Conservation (phyloP, 2,329 filamentous ascomycete genomes). For the Botryotinia globosa region DNA sequence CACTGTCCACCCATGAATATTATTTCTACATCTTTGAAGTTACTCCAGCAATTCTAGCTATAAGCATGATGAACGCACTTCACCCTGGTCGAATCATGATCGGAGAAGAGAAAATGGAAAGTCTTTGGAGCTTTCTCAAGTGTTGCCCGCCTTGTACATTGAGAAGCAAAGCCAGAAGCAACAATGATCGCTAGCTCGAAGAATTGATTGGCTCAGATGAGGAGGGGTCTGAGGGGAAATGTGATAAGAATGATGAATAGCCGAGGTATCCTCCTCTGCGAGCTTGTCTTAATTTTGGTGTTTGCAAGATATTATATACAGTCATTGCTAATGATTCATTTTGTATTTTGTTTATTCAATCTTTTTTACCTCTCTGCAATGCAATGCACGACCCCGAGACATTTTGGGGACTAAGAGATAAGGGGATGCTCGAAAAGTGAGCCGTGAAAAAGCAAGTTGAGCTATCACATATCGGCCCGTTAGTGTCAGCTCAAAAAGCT, state of each 20-base stretch:
- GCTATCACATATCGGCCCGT: not conserved
- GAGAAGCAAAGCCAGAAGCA: not conserved
- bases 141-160: not conserved
- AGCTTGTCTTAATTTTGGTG: not conserved
- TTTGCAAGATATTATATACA: too few species aligned
- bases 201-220: not conserved
- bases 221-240: not conserved
- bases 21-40: not conserved
- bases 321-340: too few species aligned
- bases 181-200: not conserved
- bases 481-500: too few species aligned
- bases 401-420: too few species aligned
- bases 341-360: too few species aligned
- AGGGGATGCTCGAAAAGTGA: too few species aligned
- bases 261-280: not conserved
- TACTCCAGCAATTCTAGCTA: not conserved
- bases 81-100: not conserved
- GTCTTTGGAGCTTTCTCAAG: not conserved
- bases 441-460: not conserved
- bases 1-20: not conserved
- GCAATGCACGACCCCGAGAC: too few species aligned
- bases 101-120: not conserved
- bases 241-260: not conserved
- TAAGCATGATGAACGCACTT: not conserved
- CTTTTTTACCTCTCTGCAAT: too few species aligned